These are phyloP conservation scores for Porodaedalea pini DNA, from an alignment of 1,284 basidiomycete genomes.

Conservation along the genomic window DNA sequence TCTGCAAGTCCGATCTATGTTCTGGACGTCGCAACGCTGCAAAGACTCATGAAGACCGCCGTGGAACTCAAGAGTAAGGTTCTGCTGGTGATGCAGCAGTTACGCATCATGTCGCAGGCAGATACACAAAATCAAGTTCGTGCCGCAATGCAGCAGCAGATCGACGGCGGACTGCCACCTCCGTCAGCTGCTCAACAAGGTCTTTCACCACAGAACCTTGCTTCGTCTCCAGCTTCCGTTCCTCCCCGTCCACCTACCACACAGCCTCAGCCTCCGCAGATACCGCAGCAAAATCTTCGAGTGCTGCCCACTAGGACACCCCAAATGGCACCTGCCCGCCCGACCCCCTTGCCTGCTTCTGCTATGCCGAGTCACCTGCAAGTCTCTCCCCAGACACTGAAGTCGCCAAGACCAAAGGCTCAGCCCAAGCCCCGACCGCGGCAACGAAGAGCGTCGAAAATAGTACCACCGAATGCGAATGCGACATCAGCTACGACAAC, in stretches of 20 bases:
- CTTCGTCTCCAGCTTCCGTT: background rate
- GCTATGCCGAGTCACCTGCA: constrained; percentile 34
- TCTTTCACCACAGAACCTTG: background rate
- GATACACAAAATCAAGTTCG: constrained; percentile 4
- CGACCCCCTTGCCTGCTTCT: constrained; percentile 32
- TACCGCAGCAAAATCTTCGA: constrained; percentile 11
- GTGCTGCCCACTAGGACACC: constrained; percentile 4
- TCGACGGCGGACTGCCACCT: background rate
- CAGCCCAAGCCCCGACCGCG: constrained; percentile 37
- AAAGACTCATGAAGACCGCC: constrained; percentile 38
- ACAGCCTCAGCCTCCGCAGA: constrained; percentile 8
- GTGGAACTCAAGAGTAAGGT: background rate
- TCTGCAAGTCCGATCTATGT: constrained; percentile 49
- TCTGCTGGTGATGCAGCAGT: background rate
- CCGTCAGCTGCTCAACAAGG: background rate
- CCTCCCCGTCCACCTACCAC: constrained; percentile 15
- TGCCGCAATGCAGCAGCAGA: background rate
- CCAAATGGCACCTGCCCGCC: constrained; percentile 11
- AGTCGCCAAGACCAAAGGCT: constrained; percentile 36
- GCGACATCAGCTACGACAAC: constrained; percentile 33
- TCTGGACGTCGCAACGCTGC: constrained; percentile 41
- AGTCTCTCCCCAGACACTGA: constrained; percentile 32
- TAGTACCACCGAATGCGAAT: constrained; percentile 31
- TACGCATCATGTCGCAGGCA: background rate
- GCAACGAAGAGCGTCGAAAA: constrained; percentile 36